phyloP scores from a whole-genome alignment of 106 monocot species.

The Agapanthus africanus region DNA sequence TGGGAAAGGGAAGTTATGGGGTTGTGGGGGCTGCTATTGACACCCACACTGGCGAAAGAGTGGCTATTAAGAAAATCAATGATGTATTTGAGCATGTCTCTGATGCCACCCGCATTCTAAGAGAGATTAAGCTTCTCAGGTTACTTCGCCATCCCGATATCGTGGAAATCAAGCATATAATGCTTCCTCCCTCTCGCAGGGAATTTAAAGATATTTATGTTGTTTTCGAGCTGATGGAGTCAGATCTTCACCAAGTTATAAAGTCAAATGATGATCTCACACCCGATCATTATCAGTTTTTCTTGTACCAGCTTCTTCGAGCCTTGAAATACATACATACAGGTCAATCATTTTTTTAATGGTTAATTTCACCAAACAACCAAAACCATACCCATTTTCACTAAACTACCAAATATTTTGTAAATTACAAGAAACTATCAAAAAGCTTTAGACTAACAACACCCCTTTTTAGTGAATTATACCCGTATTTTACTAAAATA shows the following conservation, averaged over 20 bases:
- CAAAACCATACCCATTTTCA: no score
- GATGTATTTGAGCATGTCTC: conserved; percentile 73
- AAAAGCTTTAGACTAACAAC: no score
- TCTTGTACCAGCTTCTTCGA: conserved; percentile 63
- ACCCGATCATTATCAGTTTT: conserved; percentile 59
- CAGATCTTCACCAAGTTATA: conserved; percentile 71
- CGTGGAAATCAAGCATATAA: conserved; percentile 72
- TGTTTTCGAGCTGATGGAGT: conserved; percentile 81
- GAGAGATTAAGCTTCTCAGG: conserved; percentile 69
- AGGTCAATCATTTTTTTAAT: conserved; percentile 24
- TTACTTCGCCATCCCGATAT: conserved; percentile 61
- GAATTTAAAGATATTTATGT: conserved; percentile 78
- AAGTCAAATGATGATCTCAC: conserved; percentile 75
- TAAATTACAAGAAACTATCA: no score
- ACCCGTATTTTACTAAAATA: no score
- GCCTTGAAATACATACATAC: conserved; percentile 72
- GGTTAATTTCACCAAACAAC: no score
- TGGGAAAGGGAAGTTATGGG: conserved; percentile 76
- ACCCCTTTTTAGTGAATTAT: no score
- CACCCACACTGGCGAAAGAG: conserved; percentile 53
- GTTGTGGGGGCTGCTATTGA: conserved; percentile 66
- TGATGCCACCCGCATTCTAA: conserved; percentile 58
- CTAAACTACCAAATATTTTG: no score
- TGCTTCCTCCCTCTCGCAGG: conserved; percentile 65
- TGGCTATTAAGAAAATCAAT: conserved; percentile 73